Evolutionary conservation across 192 early-diverging fungal genomes (phyloP).

Genomic region (Obelidium mucronatum): DNA sequence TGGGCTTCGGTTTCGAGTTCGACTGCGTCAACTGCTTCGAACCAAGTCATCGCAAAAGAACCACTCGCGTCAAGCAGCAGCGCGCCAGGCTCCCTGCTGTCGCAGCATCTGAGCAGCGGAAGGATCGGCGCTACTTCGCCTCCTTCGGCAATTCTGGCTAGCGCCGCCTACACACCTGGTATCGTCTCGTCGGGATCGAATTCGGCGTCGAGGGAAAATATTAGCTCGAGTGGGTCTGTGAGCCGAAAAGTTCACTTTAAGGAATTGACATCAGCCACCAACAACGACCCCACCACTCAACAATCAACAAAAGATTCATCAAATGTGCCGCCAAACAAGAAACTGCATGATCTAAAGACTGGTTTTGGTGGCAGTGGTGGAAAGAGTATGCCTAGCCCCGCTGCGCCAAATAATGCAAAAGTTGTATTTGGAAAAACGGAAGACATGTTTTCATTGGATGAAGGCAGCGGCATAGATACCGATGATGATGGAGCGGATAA

Average conservation of each 20-base stretch:
- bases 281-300: background rate
- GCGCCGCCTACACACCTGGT: background rate
- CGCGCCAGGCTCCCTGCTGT: constrained; percentile 1
- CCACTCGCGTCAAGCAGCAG: background rate
- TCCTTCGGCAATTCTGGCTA: too few species aligned
- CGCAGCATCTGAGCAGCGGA: background rate
- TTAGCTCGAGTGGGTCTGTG: background rate
- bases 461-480: background rate
- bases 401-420: background rate
- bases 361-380: too few species aligned
- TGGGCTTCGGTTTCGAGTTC: background rate
- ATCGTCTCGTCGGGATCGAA: background rate
- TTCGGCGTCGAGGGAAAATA: background rate
- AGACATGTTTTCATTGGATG: constrained; percentile 26
- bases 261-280: background rate
- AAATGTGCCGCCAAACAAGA: background rate
- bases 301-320: background rate
- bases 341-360: too few species aligned
- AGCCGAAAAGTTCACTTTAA: constrained; percentile 32
- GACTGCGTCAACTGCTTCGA: background rate
- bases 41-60: background rate
- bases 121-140: background rate
- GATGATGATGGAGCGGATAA: background rate
- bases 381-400: constrained; percentile 20
- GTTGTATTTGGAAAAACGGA: constrained; percentile 21